Evolutionary conservation across 768 basidiomycete genomes (phyloP), one percentile per base, ranked within the genome.

Genomic region (Tulasnella sp.): DNA sequence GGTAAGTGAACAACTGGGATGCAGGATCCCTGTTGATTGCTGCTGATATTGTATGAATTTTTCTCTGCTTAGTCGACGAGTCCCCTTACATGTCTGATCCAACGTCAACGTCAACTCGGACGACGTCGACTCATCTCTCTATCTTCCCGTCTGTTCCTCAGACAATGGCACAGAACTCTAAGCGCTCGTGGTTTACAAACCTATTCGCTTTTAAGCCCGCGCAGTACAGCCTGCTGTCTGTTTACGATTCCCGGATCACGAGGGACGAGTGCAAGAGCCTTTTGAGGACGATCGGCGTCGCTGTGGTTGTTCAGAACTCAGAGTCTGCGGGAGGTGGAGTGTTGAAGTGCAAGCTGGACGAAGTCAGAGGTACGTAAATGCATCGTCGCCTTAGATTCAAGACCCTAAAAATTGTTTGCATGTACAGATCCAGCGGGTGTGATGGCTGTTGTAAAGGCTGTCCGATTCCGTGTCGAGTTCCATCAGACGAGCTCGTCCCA

Each of bases 161-260:
- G 65, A 53, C 60, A 60, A 17, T 67, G 58, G 65, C 59, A 57
- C 66, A 70, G 21, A 72, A 73, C 25, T 78, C 80, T 17, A 83
- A 78, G 71, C 80, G 80, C 12, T 53, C 77, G 52, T 98, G 93
- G 94, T 80, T 99, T 62, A 82, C 82, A 45, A 87, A 83, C 65
- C 78, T 96, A 43, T 93, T 97, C 78, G 86, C 81, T 68, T 84
- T 90, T 73, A 89, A 85, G 66, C 82, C 87, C 0, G 73, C 80
- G 29, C 75, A 71, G 29, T 80, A 80, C 65, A 67, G 68, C 24
- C 73, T 92, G 10, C 69, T 80, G 44, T 89, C 85, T 3, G 70
- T 75, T 12, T 75, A 78, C 57, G 80, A 83, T 60, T 70, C 76
- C 24, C 27, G 25, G 2, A 25, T 10, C 12, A 41, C 55, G 34